Conservation (phyloP, 345 rosid species). For the Hypericum perforatum region DNA sequence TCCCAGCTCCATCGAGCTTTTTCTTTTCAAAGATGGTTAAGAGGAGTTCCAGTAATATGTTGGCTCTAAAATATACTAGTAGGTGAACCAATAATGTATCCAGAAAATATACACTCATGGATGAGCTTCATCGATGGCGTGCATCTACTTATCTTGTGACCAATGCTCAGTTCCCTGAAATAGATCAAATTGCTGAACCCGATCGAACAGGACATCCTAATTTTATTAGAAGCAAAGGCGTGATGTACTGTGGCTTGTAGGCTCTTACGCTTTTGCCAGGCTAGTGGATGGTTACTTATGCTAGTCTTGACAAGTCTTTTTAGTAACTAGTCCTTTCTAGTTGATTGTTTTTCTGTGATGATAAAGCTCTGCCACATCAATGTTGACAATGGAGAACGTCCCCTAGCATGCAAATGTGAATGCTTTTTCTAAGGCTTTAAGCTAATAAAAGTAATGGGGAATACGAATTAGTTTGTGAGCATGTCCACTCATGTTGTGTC, state of each 20-base stretch:
- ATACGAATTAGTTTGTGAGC: constrained; percentile 97
- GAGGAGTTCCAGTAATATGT: constrained; percentile 70
- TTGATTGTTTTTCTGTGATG: too few species aligned
- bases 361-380: constrained; percentile 80
- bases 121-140: constrained; percentile 72
- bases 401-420: constrained; percentile 95
- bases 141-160: constrained; percentile 92
- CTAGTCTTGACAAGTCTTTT: neutral
- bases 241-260: constrained; percentile 91
- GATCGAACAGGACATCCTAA: constrained; percentile 77
- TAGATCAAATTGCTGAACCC: constrained; percentile 70
- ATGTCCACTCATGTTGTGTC: constrained; percentile 87
- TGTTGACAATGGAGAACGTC: constrained; percentile 94
- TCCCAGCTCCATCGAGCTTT: too few species aligned
- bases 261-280: constrained; percentile 11
- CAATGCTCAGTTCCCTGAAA: constrained; percentile 96
- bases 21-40: constrained; percentile 1
- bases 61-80: constrained; percentile 79
- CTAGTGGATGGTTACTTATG: neutral
- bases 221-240: constrained; percentile 95
- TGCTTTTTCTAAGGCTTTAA: constrained; percentile 80
- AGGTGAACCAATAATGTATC: constrained; percentile 98
- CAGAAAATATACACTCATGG: constrained; percentile 90
- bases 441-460: constrained; percentile 61
- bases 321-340: too few species aligned